Conservation (phyloP, 2,329 filamentous ascomycete genomes). For the Diplodia corticola region DNA sequence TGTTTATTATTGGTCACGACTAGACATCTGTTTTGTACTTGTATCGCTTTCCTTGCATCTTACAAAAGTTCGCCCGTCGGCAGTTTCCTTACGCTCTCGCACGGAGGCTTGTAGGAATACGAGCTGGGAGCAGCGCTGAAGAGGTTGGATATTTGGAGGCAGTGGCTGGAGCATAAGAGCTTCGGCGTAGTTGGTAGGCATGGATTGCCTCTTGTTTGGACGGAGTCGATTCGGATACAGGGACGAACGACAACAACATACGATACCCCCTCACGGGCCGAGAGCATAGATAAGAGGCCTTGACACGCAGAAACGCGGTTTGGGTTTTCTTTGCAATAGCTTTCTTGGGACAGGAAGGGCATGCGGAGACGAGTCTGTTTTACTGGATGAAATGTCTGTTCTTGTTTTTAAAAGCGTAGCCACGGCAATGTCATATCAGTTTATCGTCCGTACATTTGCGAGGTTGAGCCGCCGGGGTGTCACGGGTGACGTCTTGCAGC, state of each 20-base stretch:
- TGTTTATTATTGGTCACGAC: conserved; percentile 14
- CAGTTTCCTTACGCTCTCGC: conserved; percentile 14
- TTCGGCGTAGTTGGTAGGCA: conserved; percentile 18
- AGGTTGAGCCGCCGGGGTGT: neutral
- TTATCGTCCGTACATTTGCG: neutral
- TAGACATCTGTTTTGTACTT: conserved; percentile 14
- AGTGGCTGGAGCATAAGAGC: neutral
- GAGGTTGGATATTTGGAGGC: neutral
- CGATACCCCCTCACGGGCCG: conserved; percentile 16
- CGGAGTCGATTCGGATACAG: conserved; percentile 14
- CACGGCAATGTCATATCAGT: conserved; percentile 18
- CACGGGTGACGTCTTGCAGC: conserved; percentile 8
- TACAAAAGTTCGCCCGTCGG: conserved; percentile 21
- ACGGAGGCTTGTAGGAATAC: conserved; percentile 15
- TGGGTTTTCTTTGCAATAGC: conserved; percentile 4
- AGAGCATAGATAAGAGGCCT: conserved; percentile 16
- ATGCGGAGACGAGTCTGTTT: conserved; percentile 18
- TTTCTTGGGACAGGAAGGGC: conserved; percentile 18
- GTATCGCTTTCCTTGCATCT: conserved; percentile 15
- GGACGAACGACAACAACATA: conserved; percentile 15
- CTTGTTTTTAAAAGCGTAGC: conserved; percentile 10
- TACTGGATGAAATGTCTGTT: conserved; percentile 21
- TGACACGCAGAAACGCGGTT: conserved; percentile 18
- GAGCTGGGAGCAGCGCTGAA: conserved; percentile 14
- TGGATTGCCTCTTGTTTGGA: conserved; percentile 12